Evolutionary conservation across 345 rosid species (phyloP).

Genomic region (Mercurialis annua): DNA sequence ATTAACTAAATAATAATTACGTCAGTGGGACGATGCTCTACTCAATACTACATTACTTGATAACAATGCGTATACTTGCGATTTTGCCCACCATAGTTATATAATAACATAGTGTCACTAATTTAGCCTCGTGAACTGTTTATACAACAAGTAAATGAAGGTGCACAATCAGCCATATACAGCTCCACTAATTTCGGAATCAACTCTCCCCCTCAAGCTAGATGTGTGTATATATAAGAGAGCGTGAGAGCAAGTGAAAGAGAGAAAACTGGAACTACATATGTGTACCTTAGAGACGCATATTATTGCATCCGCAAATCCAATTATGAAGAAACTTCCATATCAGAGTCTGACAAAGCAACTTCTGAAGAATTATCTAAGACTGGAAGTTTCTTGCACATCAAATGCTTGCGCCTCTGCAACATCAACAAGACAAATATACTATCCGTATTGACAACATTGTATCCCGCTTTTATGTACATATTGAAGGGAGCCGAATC

Average conservation of each 20-base stretch:
- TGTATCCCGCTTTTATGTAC: conserved; percentile 86
- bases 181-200: no score
- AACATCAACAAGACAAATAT: conserved; percentile 63
- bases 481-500: conserved; percentile 84
- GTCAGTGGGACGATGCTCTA: no score
- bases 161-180: neutral
- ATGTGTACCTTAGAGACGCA: conserved; percentile 25
- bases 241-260: neutral
- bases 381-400: conserved; percentile 68
- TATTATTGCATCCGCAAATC: conserved; percentile 23
- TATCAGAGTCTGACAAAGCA: conserved; percentile 33
- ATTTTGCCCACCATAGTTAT: no score
- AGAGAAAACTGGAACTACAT: neutral
- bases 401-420: conserved; percentile 90
- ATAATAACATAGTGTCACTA: no score
- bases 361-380: conserved; percentile 19
- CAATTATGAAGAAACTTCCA: conserved; percentile 37
- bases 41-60: no score
- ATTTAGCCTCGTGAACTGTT: no score
- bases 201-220: no score
- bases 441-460: conserved; percentile 60
- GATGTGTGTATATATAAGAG: neutral
- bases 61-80: no score
- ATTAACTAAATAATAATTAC: no score
- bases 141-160: neutral